phyloP scores from a whole-genome alignment of 805 yeast species.

The Teunomyces atbi region DNA sequence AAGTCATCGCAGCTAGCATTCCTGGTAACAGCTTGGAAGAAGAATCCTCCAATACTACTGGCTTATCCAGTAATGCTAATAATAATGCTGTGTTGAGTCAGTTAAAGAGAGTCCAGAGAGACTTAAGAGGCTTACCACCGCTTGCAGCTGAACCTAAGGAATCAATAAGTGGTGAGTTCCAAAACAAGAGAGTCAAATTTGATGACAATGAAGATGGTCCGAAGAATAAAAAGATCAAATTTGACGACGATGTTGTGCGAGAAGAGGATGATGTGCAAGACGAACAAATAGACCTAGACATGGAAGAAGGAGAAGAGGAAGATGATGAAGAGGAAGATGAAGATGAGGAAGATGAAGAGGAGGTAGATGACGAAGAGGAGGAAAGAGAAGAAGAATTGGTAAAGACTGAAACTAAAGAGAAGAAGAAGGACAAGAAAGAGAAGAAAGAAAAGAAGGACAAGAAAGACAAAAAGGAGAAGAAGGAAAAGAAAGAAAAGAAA shows the following conservation, averaged over 20 bases:
- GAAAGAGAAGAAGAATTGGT: conserved; percentile 13
- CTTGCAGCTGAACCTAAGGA: conserved; percentile 20
- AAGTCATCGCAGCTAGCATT: conserved; percentile 28
- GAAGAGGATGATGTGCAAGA: conserved; percentile 4
- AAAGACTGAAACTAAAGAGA: conserved; percentile 13
- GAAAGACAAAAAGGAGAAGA: conserved; percentile 10
- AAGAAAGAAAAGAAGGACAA: conserved; percentile 19
- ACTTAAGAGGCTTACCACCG: conserved; percentile 79
- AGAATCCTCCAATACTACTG: conserved; percentile 21
- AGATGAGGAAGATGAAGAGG: conserved; percentile 8
- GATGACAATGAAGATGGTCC: conserved; percentile 18
- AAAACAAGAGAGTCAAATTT: conserved; percentile 26
- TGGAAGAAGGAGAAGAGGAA: conserved; percentile 10
- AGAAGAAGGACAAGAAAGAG: conserved; percentile 17
- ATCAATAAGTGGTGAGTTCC: conserved; percentile 9
- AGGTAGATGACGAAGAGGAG: conserved; percentile 4
- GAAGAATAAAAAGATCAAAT: conserved; percentile 16
- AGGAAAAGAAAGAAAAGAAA: conserved; percentile 21
- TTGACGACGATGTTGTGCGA: conserved; percentile 12
- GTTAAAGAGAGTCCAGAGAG: conserved; percentile 71
- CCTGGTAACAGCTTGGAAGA: conserved; percentile 25
- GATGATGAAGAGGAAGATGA: conserved; percentile 8
- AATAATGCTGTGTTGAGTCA: conserved; percentile 53
- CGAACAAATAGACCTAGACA: background rate
- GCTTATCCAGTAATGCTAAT: conserved; percentile 31